Evolutionary conservation across 2,329 filamentous ascomycete genomes (phyloP).

Genomic region (Paracorniculantispora psalliotae): DNA sequence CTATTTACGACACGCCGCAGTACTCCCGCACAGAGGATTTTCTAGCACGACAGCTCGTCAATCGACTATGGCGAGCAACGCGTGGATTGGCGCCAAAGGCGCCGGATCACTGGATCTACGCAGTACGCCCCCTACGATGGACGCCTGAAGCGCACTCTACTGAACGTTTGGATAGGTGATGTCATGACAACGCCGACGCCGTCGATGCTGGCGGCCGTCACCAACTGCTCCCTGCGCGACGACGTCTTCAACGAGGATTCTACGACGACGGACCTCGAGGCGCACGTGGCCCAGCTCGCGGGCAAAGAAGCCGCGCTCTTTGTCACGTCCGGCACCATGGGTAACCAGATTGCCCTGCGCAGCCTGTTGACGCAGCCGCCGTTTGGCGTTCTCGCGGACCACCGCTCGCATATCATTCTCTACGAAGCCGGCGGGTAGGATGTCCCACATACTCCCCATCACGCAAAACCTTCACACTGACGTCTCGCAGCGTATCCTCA

Average conservation of each 20-base stretch:
- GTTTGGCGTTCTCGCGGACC: slow-evolving; percentile 73
- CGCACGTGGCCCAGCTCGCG: slow-evolving; percentile 66
- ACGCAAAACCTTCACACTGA: background rate
- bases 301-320: slow-evolving; percentile 74
- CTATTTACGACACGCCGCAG: too few species aligned
- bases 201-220: slow-evolving; percentile 77
- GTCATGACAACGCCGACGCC: slow-evolving; percentile 67
- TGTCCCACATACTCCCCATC: background rate
- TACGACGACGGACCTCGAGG: slow-evolving; percentile 71
- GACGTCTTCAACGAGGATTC: slow-evolving; percentile 80
- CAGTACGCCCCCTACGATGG: slow-evolving; percentile 25
- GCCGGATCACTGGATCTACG: slow-evolving; percentile 35
- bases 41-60: background rate
- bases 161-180: slow-evolving; percentile 34
- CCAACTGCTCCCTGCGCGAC: slow-evolving; percentile 69
- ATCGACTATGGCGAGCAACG: slow-evolving; percentile 7
- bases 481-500: slow-evolving; percentile 54
- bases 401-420: slow-evolving; percentile 70
- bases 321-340: slow-evolving; percentile 89
- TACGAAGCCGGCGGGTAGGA: slow-evolving; percentile 58
- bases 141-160: background rate
- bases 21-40: too few species aligned
- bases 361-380: slow-evolving; percentile 75
- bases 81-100: slow-evolving; percentile 35
- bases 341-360: slow-evolving; percentile 80